Evolutionary conservation across 768 basidiomycete species (phyloP), one percentile per base, ranked within the genome.

Genomic region (Tulasnella sp.): DNA sequence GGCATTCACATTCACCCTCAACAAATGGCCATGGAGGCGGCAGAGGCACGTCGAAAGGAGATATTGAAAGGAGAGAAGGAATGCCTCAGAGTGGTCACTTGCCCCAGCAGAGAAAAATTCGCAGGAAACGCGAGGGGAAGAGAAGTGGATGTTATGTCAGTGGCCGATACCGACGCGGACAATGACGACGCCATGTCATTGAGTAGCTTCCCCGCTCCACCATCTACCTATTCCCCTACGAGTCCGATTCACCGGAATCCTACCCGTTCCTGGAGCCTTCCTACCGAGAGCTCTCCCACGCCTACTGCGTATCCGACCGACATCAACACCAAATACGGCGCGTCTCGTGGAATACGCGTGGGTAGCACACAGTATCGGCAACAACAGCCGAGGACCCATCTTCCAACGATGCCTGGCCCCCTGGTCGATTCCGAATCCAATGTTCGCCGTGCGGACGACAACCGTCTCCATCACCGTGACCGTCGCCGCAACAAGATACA

Each of bases 171-270:
- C 10, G 55, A 56, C 29, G 34, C 5, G 7, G 34, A 38, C 34
- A 38, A 38, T 15, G 47, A 48, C 27, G 58, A 59, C 27, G 17
- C 32, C 19, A 38, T 59, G 19, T 59, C 58, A 11, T 29, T 59
- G 19, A 59, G 58, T 13, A 41, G 48, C 1, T 59, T 59, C 49
- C 58, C 58, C 26, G 24, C 49, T 8, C 58, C 58, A 17, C 58
- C 58, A 19, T 59, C 49, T 17, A 19, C 13, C 48, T 10, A n/a
- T 43, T 27, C 45, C 26, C 19, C n/a, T 19, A 19, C 45, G 7
- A 5, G n/a, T n/a, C 21, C 38, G 30, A 56, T n/a, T 8, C 32
- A 53, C 29, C 30, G 51, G 4, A 23, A 38, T 23, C 51, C 51
- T 38, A 3, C 51, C 51, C 26, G 51, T 30, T 2, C n/a, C 26